Evolutionary conservation across 176 grass and related monocot genomes (phyloP).

Genomic region (Oryza glaberrima): DNA sequence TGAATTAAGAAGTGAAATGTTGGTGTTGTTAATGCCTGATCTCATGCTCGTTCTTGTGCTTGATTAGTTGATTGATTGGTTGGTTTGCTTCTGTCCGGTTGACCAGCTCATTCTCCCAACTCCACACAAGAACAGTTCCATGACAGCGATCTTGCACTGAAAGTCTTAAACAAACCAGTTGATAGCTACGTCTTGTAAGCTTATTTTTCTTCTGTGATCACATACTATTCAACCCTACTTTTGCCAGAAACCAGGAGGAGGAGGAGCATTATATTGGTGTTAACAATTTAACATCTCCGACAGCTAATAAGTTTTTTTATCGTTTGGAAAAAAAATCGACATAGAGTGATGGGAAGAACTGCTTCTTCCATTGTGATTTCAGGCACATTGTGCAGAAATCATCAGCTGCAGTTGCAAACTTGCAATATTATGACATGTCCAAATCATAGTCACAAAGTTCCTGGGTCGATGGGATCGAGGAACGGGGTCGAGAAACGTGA

Average conservation of each 20-base stretch:
- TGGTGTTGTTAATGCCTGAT: neutral
- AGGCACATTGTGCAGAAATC: no score
- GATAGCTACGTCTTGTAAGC: neutral
- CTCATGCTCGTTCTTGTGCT: neutral
- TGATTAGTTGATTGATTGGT: neutral
- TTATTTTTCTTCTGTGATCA: neutral
- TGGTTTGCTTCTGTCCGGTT: neutral
- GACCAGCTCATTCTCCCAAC: neutral
- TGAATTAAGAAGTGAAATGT: constrained; percentile 36
- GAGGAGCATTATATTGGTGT: neutral
- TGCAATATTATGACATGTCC: neutral
- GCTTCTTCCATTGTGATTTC: no score
- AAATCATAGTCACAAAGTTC: no score
- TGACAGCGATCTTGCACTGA: neutral
- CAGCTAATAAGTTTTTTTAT: no score
- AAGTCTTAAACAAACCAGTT: neutral
- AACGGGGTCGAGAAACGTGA: no score
- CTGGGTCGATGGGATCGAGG: no score
- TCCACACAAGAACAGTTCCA: neutral
- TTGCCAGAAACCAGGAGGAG: neutral
- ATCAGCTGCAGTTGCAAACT: neutral
- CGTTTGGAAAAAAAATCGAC: no score
- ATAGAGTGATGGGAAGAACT: no score
- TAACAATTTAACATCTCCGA: no score
- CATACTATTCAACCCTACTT: neutral